Base-by-base conservation (phyloP, 2,329 filamentous ascomycete species). In the Sporothrix curviconia region DNA sequence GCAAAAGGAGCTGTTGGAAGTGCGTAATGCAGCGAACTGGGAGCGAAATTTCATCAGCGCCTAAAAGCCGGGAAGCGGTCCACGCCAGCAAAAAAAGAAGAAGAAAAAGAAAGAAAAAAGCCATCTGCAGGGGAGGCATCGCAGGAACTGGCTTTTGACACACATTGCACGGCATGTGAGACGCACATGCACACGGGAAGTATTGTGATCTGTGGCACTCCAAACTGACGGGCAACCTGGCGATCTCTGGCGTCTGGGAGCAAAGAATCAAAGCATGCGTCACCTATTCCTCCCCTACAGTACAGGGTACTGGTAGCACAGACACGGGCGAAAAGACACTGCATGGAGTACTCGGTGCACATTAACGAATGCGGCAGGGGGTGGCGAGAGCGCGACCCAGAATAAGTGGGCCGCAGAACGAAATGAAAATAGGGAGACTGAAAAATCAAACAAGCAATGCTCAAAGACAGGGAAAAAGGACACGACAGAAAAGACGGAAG, bases 131-230 rank as follows among this genome's bases (percentile, higher is more conserved):
- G 47, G 19, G 25, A 25, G 8, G 17, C 46, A 15, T 49, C n/a
- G 37, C 37, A 40, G n/a, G 40, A 32, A n/a, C 7, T 47, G 43
- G n/a, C 46, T n/a, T n/a, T 36, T 24, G 46, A 49, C 46, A 36
- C 44, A 36, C 46, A n/a, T 50, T 32, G 49, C 49, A 40, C 49
- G 15, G 34, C 47, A 37, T 39, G 30, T 40, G 44, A 47, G 44
- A 34, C 44, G 34, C 36, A 25, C 22, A 30, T 22, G n/a, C n/a
- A n/a, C n/a, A n/a, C n/a, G n/a, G n/a, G 49, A 19, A 40, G 36
- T 17, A 51, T 37, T 25, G 47, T 32, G 12, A 36, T 36, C 19
- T 24, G 32, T 51, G n/a, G 15, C n/a, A 15, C 14, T 37, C 36
- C n/a, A 11, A 14, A 37, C 19, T n/a, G 36, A 17, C 7, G 19